Evolutionary conservation across 2,329 filamentous ascomycete genomes (phyloP), one percentile per base, ranked within the genome.

Genomic region (Colletotrichum musae): DNA sequence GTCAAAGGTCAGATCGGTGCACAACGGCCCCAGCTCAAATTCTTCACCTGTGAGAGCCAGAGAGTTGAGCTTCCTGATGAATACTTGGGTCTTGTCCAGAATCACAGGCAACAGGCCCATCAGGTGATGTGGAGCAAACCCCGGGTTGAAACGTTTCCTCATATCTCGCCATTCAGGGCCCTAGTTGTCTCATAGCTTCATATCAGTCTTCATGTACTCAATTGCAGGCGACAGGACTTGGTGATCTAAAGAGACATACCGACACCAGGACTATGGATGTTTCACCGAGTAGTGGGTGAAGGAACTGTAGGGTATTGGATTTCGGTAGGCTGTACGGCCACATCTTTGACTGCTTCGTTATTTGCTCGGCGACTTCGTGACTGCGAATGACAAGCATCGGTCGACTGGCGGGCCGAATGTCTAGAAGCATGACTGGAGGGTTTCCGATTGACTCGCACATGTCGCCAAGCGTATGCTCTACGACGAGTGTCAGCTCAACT

Each of bases 101-200:
- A 82, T 80, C 45, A 71, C 71, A 0, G 79, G 80, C 58, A 82
- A 65, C 2, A 82, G 72, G 4, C 74, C 77, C 67, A 80, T 75
- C n/a, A 83, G 73, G 41, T 82, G 78, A 60, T 80, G 77, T 1
- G 78, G 79, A 1, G 81, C 77, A 58, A 82, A 83, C 1, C 79
- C 81, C 0, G 77, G 78, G 69, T 79, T 82, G 71, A 78, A 80
- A 28, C 76, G 73, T 64, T 77, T 80, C n/a, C 80, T 77, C 26
- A 71, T 59, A 21, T 65, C 54, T 56, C 73, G 74, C 74, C 74
- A 75, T n/a, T 60, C 54, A 1, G 73, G 57, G 2, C 66, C 67
- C 59, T 73, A 12, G n/a, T 10, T 10, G 28, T 50, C 10, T 1
- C 4, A 10, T 18, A 7, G 13, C 41, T 43, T 0, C 13, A 18